Evolutionary conservation across 2,329 filamentous ascomycete genomes (phyloP), one percentile per base, ranked within the genome.

Genomic region (Fusarium pininemorale): DNA sequence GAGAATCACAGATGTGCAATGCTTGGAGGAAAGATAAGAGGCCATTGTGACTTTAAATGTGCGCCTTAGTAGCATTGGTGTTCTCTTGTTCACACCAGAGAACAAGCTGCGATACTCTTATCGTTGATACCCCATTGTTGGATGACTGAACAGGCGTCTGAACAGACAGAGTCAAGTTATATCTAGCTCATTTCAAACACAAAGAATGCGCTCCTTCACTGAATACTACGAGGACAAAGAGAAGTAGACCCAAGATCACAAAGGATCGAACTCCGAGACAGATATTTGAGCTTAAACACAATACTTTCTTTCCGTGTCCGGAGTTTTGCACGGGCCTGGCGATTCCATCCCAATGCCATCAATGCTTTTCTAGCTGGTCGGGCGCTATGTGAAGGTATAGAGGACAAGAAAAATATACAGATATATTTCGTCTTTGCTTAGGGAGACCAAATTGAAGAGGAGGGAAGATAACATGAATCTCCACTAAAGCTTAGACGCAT

Each of bases 311-410:
- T 30, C 20, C 26, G 8, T 9, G 18, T 5, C 44, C 10, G 44
- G 24, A 7, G 24, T 15, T 47, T 22, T 47, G 3, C 18, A 22
- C 3, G 8, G 13, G 4, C 14, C 5, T 15, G 3, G 6, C 8
- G 8, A 47, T 5, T 26, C n/a, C 13, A 9, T 13, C 7, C 7
- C 7, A 6, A 26, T 26, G 5, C 1, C 42, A 22, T 47, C 15
- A 7, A 3, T 47, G 18, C 20, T 15, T 26, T 45, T 44, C n/a
- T 20, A 28, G 12, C 8, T 47, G 13, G 8, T 28, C 13, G 32
- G 44, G 18, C 24, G 13, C 6, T 6, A 1, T 7, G 13, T 5
- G 24, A 22, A 22, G 24, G 0, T 10, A 22, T 15, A 0, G 7
- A 47, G 24, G 4, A 22, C 44, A 14, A 28, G 13, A 47, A 7